A percentile compares a stretch with the other conserved stretches of the same genome.
phyloP scores from a whole-genome alignment of 1,284 basidiomycete species.

The Waitea zeae region DNA sequence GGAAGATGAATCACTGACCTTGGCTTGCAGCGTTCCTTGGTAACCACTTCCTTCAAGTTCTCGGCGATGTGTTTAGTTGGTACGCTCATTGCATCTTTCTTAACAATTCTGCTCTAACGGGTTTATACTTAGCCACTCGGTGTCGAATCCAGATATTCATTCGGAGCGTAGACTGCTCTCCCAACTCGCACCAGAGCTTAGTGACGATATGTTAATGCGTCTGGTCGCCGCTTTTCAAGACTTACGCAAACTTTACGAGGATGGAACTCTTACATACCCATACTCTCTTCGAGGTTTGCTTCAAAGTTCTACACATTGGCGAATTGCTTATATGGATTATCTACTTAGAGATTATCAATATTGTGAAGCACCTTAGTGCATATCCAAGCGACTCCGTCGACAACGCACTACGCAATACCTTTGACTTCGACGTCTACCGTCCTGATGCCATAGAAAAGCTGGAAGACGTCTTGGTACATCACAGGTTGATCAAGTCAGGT shows the following conservation, averaged over 20 bases:
- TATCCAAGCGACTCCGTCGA: constrained; percentile 40
- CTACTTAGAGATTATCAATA: constrained; percentile 40
- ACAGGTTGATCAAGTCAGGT: too few species aligned
- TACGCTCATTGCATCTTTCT: constrained; percentile 3
- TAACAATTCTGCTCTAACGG: not conserved
- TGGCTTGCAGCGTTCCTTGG: constrained; percentile 37
- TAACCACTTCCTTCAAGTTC: constrained; percentile 52
- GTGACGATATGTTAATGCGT: constrained; percentile 29
- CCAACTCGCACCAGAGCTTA: constrained; percentile 42
- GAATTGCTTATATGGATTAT: too few species aligned
- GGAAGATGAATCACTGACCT: not conserved
- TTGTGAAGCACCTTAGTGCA: constrained; percentile 41
- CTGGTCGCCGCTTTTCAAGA: constrained; percentile 49
- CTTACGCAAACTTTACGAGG: constrained; percentile 35
- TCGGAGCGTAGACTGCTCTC: constrained; percentile 39
- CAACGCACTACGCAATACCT: constrained; percentile 38
- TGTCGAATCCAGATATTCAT: constrained; percentile 44
- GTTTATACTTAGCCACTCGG: constrained; percentile 24
- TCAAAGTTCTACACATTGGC: constrained; percentile 1
- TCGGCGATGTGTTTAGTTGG: constrained; percentile 48
- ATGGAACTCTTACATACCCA: constrained; percentile 38
- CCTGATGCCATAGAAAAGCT: constrained; percentile 45
- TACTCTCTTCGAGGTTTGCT: constrained; percentile 41
- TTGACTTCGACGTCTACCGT: constrained; percentile 51
- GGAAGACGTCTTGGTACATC: constrained; percentile 33